Conservation (phyloP, 306 rosid species). For the Cajanus cajan region DNA sequence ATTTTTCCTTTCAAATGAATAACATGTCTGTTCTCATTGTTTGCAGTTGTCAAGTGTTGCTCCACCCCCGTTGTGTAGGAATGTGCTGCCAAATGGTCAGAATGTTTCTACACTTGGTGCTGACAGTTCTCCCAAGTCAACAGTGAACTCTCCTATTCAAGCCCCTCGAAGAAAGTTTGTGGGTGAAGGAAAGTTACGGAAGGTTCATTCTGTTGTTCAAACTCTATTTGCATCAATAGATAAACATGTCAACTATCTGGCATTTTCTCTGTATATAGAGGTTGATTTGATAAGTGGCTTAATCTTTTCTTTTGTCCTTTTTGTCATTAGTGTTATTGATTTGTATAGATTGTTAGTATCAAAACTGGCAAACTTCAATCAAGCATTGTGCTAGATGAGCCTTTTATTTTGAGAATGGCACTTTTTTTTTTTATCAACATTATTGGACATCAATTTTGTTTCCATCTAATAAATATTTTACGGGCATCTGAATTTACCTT, state of each 20-base stretch:
- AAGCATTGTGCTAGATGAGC: not conserved
- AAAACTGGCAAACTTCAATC: conserved; percentile 7
- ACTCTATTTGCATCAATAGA: conserved; percentile 18
- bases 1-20: not conserved
- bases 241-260: not conserved
- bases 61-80: conserved; percentile 87
- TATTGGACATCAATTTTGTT: conserved; percentile 3
- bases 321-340: not conserved
- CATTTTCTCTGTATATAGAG: not conserved
- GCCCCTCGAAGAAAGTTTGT: conserved; percentile 92
- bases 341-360: not conserved
- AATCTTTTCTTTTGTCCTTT: not conserved
- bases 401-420: not conserved
- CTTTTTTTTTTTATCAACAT: not conserved
- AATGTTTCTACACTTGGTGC: conserved; percentile 50
- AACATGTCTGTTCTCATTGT: conserved; percentile 18
- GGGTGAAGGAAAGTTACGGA: conserved; percentile 90
- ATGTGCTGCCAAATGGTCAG: conserved; percentile 64
- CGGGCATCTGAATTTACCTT: conserved; percentile 3
- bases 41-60: conserved; percentile 82
- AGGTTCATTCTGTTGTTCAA: conserved; percentile 50
- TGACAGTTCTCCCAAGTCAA: conserved; percentile 80
- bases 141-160: conserved; percentile 70
- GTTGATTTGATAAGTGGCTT: conserved; percentile 6
- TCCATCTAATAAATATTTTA: not conserved